Conservation (phyloP, 441 rosid genomes). For the Adansonia rubrostipa region DNA sequence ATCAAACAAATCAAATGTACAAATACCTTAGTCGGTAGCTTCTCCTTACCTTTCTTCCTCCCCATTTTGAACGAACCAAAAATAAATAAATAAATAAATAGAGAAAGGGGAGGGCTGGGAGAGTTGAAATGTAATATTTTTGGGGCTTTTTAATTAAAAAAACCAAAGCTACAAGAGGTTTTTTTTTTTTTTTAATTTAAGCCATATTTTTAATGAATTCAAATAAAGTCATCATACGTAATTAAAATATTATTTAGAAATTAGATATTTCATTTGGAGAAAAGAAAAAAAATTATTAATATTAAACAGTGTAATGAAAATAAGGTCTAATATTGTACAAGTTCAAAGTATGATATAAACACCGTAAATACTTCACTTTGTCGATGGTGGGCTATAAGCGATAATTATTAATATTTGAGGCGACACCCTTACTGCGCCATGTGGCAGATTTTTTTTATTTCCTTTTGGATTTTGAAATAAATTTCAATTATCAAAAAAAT, state of each 20-base stretch:
- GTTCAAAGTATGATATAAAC: too few species aligned
- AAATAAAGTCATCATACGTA: neutral
- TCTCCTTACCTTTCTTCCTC: neutral
- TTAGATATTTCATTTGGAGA: neutral
- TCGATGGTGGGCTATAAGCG: too few species aligned
- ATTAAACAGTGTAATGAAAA: too few species aligned
- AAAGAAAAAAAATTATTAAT: too few species aligned
- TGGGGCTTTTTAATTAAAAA: neutral
- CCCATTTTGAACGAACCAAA: neutral
- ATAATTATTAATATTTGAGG: too few species aligned
- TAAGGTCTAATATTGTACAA: too few species aligned
- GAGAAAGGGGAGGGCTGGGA: neutral
- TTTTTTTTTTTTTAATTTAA: neutral
- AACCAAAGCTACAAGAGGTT: neutral
- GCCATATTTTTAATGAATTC: neutral
- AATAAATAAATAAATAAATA: neutral
- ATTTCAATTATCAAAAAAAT: too few species aligned
- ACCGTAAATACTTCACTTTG: too few species aligned
- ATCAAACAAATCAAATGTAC: conserved; percentile 6
- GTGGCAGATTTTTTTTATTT: too few species aligned
- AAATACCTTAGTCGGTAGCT: neutral
- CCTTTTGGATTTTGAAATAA: too few species aligned
- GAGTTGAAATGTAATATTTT: neutral
- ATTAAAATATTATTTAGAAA: neutral
- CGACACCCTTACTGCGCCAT: too few species aligned